Conservation (phyloP, 108 stramenopile species). For the Nitzschia palea region DNA sequence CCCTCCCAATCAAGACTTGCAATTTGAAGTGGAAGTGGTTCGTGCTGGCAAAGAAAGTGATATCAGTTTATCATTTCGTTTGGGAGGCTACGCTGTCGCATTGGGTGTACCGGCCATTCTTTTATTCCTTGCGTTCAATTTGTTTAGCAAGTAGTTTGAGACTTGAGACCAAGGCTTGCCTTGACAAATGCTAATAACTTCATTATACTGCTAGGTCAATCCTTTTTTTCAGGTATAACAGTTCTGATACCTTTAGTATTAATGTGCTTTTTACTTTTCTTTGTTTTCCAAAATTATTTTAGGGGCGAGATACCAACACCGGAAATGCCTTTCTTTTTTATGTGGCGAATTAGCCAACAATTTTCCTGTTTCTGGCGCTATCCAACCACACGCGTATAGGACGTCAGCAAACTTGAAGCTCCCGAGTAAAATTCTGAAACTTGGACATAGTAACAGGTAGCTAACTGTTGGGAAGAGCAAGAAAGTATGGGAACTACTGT, state of each 20-base stretch:
- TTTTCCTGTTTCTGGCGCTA: no score
- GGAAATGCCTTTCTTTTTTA: neutral
- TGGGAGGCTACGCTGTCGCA: neutral
- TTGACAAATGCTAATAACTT: neutral
- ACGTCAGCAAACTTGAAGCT: no score
- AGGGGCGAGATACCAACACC: neutral
- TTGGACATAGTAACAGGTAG: no score
- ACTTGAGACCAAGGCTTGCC: neutral
- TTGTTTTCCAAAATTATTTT: no score
- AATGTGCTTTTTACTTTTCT: no score
- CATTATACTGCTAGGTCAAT: neutral
- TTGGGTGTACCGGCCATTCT: neutral
- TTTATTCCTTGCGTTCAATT: neutral
- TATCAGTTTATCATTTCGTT: neutral
- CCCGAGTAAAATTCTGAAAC: no score
- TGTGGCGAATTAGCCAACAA: neutral
- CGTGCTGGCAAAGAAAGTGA: constrained; percentile 3
- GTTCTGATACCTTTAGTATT: neutral
- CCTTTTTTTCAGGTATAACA: neutral
- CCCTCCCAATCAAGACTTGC: constrained; percentile 25
- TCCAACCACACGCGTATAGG: no score
- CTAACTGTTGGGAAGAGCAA: no score
- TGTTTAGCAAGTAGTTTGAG: neutral
- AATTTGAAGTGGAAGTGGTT: constrained; percentile 21
- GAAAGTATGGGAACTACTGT: no score